These are phyloP conservation scores for Tylopilus plumbeoviolaceoides DNA, from an alignment of 768 basidiomycete species.

Conservation along the genomic window DNA sequence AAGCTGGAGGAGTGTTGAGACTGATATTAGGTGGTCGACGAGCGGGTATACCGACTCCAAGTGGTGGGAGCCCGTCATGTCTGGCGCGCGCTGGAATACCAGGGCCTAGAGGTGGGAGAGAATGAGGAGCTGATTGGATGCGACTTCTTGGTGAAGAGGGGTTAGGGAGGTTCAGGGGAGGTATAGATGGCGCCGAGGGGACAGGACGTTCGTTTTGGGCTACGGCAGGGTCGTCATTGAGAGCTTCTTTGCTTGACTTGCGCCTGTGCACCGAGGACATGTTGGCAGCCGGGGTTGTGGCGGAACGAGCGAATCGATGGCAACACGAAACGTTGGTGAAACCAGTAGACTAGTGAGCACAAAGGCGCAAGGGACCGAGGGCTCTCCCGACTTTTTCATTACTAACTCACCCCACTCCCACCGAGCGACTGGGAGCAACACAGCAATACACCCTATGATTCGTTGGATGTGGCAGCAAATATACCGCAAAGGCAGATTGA, in stretches of 20 bases:
- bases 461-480: too few species aligned
- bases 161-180: conserved; percentile 4
- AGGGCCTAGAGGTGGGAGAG: conserved; percentile 16
- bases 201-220: background rate
- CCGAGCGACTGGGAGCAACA: too few species aligned
- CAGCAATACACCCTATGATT: too few species aligned
- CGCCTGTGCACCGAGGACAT: conserved; percentile 35
- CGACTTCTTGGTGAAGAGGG: conserved; percentile 24
- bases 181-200: background rate
- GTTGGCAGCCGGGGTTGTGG: background rate
- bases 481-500: too few species aligned
- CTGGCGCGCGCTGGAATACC: conserved; percentile 21
- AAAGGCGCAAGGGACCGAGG: background rate
- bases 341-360: background rate
- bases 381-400: too few species aligned
- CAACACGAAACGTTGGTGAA: background rate
- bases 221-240: conserved; percentile 25
- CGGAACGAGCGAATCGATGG: background rate
- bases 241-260: conserved; percentile 42
- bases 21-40: conserved; percentile 23
- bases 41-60: conserved; percentile 24
- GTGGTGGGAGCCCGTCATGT: conserved; percentile 20
- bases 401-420: too few species aligned
- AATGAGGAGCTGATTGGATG: conserved; percentile 23
- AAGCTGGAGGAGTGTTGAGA: conserved; percentile 27